Conservation (phyloP, 768 basidiomycete genomes). For the Boletus fagicola region DNA sequence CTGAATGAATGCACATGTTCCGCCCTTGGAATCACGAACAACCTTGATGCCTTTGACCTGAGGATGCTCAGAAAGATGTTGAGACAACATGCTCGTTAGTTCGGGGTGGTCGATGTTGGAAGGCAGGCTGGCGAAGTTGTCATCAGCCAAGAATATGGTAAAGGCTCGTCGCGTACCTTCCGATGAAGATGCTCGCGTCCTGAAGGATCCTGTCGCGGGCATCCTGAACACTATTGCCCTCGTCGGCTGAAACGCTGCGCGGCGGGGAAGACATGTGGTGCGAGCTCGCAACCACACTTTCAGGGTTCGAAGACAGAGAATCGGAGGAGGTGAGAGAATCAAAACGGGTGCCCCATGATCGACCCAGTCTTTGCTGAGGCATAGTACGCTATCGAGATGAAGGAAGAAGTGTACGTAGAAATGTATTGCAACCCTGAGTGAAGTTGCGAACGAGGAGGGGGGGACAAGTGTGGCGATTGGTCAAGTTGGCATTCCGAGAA, state of each 20-base stretch:
- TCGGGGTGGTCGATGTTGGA: conserved; percentile 63
- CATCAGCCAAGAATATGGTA: conserved; percentile 5
- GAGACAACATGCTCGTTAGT: conserved; percentile 55
- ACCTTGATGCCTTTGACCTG: conserved; percentile 68
- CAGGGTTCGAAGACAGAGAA: conserved; percentile 40
- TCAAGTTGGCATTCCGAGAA: conserved; percentile 24
- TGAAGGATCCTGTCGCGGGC: conserved; percentile 52
- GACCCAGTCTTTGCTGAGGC: conserved; percentile 44
- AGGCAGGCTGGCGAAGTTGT: conserved; percentile 52
- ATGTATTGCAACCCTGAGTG: conserved; percentile 13
- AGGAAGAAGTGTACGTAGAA: conserved; percentile 14
- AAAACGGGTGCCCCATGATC: conserved; percentile 72
- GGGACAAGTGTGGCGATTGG: conserved; percentile 13
- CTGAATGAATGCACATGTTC: conserved; percentile 83
- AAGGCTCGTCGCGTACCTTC: conserved; percentile 52
- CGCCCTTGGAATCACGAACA: conserved; percentile 71
- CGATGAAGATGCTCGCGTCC: conserved; percentile 81
- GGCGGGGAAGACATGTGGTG: conserved; percentile 17
- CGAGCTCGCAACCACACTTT: conserved; percentile 9
- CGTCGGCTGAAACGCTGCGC: conserved; percentile 16
- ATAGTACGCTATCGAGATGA: conserved; percentile 33
- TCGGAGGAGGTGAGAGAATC: conserved; percentile 58
- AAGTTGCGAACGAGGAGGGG: conserved; percentile 6
- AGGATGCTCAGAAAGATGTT: conserved; percentile 65
- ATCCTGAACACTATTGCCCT: conserved; percentile 37